Evolutionary conservation across 257 asterid genomes (phyloP).

Genomic region (Solanum lignicaule): DNA sequence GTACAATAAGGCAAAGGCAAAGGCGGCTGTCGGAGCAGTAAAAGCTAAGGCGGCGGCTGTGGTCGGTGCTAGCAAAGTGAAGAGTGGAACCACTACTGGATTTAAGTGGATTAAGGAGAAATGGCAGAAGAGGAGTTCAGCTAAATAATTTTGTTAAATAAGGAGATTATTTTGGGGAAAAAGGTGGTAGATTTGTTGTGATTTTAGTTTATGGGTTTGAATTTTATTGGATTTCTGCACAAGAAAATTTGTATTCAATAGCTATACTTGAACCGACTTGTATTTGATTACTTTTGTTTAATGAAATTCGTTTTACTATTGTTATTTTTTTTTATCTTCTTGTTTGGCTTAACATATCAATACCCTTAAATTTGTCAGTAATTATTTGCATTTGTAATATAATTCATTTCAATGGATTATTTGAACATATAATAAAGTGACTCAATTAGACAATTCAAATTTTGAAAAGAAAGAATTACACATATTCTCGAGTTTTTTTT

Average conservation of each 20-base stretch:
- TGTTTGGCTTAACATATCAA: too few species aligned
- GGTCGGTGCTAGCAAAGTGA: neutral
- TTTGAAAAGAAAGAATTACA: too few species aligned
- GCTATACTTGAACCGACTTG: neutral
- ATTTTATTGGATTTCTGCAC: neutral
- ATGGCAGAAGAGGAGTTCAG: neutral
- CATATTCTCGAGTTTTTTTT: too few species aligned
- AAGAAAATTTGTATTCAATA: neutral
- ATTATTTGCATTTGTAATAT: too few species aligned
- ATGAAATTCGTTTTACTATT: too few species aligned
- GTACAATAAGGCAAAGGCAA: constrained; percentile 13
- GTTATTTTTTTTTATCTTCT: too few species aligned
- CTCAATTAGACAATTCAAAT: too few species aligned
- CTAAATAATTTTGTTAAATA: neutral
- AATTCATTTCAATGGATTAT: too few species aligned
- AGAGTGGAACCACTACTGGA: constrained; percentile 2
- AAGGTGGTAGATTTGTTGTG: neutral
- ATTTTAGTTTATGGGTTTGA: neutral
- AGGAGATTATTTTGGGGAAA: neutral
- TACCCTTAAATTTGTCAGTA: too few species aligned
- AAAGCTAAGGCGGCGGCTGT: constrained; percentile 10
- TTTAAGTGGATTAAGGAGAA: constrained; percentile 15
- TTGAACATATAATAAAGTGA: too few species aligned
- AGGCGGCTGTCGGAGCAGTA: constrained; percentile 5
- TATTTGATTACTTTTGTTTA: neutral